Evolutionary conservation across 352 stramenopile genomes (phyloP).

Genomic region (Pythium plurisporium): DNA sequence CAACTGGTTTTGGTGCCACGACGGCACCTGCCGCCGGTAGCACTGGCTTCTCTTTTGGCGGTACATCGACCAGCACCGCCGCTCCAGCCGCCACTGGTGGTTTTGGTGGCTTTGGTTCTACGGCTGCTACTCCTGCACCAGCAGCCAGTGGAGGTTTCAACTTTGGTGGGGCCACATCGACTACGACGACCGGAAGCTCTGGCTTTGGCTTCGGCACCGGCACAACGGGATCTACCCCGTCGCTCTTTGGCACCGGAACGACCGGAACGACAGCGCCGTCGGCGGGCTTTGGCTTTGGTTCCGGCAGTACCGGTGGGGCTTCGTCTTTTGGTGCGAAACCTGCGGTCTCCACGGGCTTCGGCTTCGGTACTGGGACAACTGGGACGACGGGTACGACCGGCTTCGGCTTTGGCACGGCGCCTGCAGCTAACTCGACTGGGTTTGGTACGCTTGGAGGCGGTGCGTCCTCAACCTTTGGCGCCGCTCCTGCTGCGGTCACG

Average conservation of each 20-base stretch:
- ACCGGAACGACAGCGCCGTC: slow-evolving; percentile 1
- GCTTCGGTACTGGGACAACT: slow-evolving; percentile 14
- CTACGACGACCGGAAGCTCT: slow-evolving; percentile 18
- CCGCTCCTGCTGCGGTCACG: slow-evolving; percentile 29
- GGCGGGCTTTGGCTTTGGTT: slow-evolving; percentile 20
- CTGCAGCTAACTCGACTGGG: slow-evolving; percentile 11
- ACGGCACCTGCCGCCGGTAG: slow-evolving; percentile 20
- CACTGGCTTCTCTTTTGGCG: slow-evolving; percentile 54
- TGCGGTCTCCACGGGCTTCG: slow-evolving; percentile 5
- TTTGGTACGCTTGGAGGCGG: slow-evolving; percentile 28
- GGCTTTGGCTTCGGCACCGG: slow-evolving; percentile 30
- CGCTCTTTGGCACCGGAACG: slow-evolving; percentile 3
- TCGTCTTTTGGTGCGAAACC: slow-evolving; percentile 10
- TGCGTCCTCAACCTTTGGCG: slow-evolving; percentile 27
- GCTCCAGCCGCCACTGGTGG: slow-evolving; percentile 20
- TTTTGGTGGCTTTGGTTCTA: slow-evolving; percentile 27
- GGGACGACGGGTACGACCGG: slow-evolving; percentile 21
- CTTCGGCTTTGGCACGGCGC: slow-evolving; percentile 20
- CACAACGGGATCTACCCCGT: not conserved
- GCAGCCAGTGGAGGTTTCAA: slow-evolving; percentile 24
- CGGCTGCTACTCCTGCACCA: slow-evolving; percentile 13
- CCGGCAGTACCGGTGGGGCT: slow-evolving; percentile 6
- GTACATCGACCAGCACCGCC: slow-evolving; percentile 14
- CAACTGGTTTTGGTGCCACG: slow-evolving; percentile 17
- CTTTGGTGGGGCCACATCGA: slow-evolving; percentile 32